These are phyloP conservation scores for Starmerella bombicola DNA, from an alignment of 805 yeast species.

Conservation along the genomic window DNA sequence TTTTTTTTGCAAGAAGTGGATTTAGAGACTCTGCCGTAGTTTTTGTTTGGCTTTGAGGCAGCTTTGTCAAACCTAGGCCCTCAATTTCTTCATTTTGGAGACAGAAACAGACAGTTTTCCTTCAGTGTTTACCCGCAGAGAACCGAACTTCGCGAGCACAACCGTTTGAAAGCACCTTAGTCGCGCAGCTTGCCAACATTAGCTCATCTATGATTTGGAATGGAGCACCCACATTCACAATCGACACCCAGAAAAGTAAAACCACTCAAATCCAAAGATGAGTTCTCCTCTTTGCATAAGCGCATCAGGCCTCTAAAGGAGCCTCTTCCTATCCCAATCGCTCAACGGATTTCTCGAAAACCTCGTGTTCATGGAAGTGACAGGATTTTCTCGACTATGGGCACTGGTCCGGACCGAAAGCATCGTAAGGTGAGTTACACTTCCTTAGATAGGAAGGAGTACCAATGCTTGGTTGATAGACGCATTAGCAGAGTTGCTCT, in stretches of 20 bases:
- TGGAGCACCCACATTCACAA: background rate
- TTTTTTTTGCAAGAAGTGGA: too few species aligned
- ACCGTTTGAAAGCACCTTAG: too few species aligned
- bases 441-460: background rate
- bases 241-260: background rate
- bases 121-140: too few species aligned
- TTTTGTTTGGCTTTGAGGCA: too few species aligned
- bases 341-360: background rate
- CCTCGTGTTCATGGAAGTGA: background rate
- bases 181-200: too few species aligned
- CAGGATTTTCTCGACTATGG: background rate
- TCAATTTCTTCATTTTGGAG: too few species aligned
- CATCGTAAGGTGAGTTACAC: too few species aligned
- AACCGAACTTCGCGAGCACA: too few species aligned
- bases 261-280: slow-evolving; percentile 1
- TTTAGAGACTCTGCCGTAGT: too few species aligned
- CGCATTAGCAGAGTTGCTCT: background rate
- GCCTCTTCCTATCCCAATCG: background rate
- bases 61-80: too few species aligned
- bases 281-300: slow-evolving; percentile 1
- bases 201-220: background rate
- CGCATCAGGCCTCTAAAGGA: background rate
- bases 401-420: background rate
- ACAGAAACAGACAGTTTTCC: too few species aligned
- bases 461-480: background rate